phyloP scores from a whole-genome alignment of 2,329 filamentous ascomycete species.

The Curvularia eragrostidis region DNA sequence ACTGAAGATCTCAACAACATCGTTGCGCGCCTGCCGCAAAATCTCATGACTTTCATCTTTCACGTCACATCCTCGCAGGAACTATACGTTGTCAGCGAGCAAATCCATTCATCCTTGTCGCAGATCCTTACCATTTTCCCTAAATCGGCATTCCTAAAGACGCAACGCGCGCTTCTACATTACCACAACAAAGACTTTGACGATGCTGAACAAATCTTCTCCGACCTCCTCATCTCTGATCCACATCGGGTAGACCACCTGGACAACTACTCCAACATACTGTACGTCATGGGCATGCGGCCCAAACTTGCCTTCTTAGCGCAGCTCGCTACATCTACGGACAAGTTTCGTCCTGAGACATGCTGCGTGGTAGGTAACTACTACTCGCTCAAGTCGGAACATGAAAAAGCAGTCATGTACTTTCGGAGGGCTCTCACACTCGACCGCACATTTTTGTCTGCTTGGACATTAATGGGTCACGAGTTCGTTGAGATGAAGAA shows the following conservation, averaged over 20 bases:
- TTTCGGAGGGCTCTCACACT: constrained; percentile 91
- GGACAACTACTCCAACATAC: constrained; percentile 96
- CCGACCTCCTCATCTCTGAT: constrained; percentile 72
- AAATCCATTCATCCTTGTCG: constrained; percentile 75
- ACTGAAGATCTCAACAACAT: constrained; percentile 83
- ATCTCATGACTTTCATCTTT: constrained; percentile 93
- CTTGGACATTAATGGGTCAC: constrained; percentile 98
- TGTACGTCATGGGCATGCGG: constrained; percentile 88
- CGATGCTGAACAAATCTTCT: constrained; percentile 67
- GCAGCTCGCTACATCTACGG: constrained; percentile 86
- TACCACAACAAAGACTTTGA: constrained; percentile 88
- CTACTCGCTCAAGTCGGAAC: constrained; percentile 90
- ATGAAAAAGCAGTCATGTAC: constrained; percentile 98
- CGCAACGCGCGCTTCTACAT: constrained; percentile 83
- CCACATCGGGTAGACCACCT: constrained; percentile 82
- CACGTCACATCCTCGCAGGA: constrained; percentile 90
- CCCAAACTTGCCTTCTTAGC: constrained; percentile 93
- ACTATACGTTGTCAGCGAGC: constrained; percentile 82
- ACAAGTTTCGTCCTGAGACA: constrained; percentile 96
- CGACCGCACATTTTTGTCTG: constrained; percentile 87
- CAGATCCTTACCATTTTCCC: constrained; percentile 87
- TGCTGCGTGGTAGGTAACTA: constrained; percentile 98
- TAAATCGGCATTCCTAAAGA: constrained; percentile 84
- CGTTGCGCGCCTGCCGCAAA: constrained; percentile 76
- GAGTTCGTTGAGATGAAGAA: constrained; percentile 99